Percentiles rank a stretch among this genome's conserved stretches.
phyloP scores from a whole-genome alignment of 73 alveolate species.

The Durusdinium trenchii region DNA sequence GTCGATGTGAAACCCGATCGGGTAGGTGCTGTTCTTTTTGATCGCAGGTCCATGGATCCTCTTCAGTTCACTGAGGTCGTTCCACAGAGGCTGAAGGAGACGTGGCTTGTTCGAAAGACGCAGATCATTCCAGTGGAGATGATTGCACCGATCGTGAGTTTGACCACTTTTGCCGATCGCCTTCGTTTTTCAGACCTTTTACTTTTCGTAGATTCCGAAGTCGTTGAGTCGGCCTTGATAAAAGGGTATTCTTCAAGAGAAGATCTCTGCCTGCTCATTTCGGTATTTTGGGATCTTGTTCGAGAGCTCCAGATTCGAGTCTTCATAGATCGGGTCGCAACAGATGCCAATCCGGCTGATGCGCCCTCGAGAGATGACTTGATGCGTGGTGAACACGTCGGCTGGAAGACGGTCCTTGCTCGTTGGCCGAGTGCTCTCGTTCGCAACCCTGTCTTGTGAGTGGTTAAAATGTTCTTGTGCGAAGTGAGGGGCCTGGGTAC shows the following conservation, averaged over 20 bases:
- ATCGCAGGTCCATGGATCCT: too few relatives aligned
- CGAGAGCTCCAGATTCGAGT: neutral
- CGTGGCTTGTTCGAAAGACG: neutral
- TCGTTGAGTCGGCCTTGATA: neutral
- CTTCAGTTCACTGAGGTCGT: neutral
- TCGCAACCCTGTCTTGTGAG: too few relatives aligned
- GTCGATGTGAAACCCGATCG: too few relatives aligned
- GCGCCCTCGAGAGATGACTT: neutral
- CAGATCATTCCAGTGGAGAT: neutral
- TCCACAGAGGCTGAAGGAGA: neutral
- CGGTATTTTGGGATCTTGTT: too few relatives aligned
- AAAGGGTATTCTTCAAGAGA: neutral
- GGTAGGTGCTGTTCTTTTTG: too few relatives aligned
- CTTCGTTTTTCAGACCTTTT: neutral
- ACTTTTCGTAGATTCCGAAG: neutral
- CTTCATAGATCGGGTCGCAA: neutral
- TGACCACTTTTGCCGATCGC: neutral
- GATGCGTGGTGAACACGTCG: neutral
- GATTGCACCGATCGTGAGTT: neutral
- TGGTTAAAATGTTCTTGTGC: too few relatives aligned
- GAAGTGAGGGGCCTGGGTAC: too few relatives aligned
- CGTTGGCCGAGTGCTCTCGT: neutral
- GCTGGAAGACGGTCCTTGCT: neutral
- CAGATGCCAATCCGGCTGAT: constrained; percentile 19
- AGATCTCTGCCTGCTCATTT: neutral